Evolutionary conservation across 179 eudicot genomes (phyloP), one percentile per base, ranked within the genome.

Genomic region (Spinacia oleracea): DNA sequence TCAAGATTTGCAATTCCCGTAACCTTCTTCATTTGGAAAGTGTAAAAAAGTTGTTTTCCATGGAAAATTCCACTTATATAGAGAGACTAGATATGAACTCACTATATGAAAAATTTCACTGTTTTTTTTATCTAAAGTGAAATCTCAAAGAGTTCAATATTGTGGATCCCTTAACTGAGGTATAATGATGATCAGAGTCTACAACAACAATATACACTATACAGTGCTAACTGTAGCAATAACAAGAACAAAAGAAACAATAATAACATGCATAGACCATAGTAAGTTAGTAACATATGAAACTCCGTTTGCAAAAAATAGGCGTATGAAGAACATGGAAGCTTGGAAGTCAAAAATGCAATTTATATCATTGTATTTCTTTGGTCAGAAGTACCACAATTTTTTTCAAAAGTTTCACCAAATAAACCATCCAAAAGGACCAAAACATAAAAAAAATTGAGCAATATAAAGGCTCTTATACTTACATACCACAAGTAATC

Each of bases 401-500:
- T 9, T 40, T 43, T 25, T 42, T 1, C 43, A 45, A 45, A 67
- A 15, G 66, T 10, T 73, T 74, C 51, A 55, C 48, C 62, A 55
- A 15, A 68, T 15, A 58, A 50, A 38, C 25, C 32, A 66, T 20
- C 14, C 2, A 58, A 58, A 56, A 16, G 9, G 4, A 8, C 48
- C 1, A 1, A 43, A 7, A 46, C 50, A 46, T 2, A 50, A 8
- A 79, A 56, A 58, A 48, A 70, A 20, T 8, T 34, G 58, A 72
- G 73, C 60, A 43, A 34, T 16, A 68, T 34, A 69, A 16, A 40
- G 7, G 79, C 9, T 50, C 21, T 40, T 31, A 64, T 29, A 45
- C 67, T 70, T 73, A 53, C 84, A 64, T 89, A 94, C 98, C 91
- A 81, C 69, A 71, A 83, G 72, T 79, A 80, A 82, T 77, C 82